Base-by-base conservation (phyloP, 371 early-diverging fungal genomes). In the Syncephalastrum racemosum region DNA sequence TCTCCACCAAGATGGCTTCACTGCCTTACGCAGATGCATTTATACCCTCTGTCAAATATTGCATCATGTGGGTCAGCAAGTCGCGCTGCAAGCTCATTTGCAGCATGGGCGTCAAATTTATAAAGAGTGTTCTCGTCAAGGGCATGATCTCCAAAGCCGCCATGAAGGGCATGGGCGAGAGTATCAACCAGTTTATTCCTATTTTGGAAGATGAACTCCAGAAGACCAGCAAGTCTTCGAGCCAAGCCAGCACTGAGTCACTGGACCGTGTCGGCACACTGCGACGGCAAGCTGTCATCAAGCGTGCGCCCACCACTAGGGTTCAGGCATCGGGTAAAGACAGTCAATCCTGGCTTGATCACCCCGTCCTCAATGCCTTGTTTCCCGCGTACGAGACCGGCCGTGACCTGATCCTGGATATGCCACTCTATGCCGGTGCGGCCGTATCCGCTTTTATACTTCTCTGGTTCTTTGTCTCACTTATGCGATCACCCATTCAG, bases 11-110 rank as follows among this genome's bases (percentile, higher is more conserved):
- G 46, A 67, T 77, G 4, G 74, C 75, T 7, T 70, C 75, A 24
- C 46, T 84, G 53, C 85, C 85, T 10, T 84, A 81, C 64, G 80
- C 81, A 16, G 85, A 84, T 57, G 81, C 83, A 3, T 84, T 84
- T 58, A 66, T 82, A 6, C 85, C 85, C 16, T 70, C 75, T 20
- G 57, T 80, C 6, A 71, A 76, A 36, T 84, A 83, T 53, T 84
- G 85, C 43, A 81, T 84, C 40, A 78, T 81, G 0, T 81, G 67
- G 67, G 67, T 80, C 12, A 60, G 50, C 50, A 66, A 69, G 27
- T 65, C 69, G 18, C 65, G 60, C 8, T 76, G 79, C 58, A 82
- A 75, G 46, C 60, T 84, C 14, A 66, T 63, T 1, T 81, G 77
- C 53, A 68, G 77, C 19, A 74, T 72, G 13, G 82, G 82, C 23